Evolutionary conservation across 306 rosid genomes (phyloP).

Genomic region (Crataegus laevigata): DNA sequence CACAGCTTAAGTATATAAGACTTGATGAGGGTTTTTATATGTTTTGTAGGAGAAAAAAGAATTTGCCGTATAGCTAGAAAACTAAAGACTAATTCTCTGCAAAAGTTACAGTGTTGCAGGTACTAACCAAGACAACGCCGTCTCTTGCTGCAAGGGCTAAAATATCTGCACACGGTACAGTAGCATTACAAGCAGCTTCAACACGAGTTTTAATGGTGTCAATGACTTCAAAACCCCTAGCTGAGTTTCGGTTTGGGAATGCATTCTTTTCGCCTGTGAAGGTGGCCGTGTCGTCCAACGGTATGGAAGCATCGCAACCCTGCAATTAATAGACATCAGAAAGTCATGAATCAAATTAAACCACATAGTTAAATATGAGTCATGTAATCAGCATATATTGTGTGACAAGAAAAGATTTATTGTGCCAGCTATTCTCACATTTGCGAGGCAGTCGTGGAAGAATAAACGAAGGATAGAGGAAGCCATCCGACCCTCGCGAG

Average conservation of each 20-base stretch:
- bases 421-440: conserved; percentile 20
- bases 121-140: conserved; percentile 44
- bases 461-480: conserved; percentile 79
- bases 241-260: conserved; percentile 45
- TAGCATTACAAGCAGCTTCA: conserved; percentile 62
- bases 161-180: conserved; percentile 79
- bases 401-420: neutral
- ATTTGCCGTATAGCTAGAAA: no score
- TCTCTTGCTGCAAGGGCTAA: conserved; percentile 74
- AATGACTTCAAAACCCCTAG: conserved; percentile 64
- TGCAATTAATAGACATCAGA: neutral
- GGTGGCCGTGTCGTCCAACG: conserved; percentile 53
- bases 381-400: neutral
- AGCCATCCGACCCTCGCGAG: conserved; percentile 40
- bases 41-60: no score
- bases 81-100: neutral
- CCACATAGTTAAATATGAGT: neutral
- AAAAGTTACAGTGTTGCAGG: neutral
- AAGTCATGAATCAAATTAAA: no score
- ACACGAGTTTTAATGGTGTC: conserved; percentile 57
- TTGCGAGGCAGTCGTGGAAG: conserved; percentile 88
- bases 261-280: conserved; percentile 74
- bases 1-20: no score
- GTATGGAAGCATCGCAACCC: conserved; percentile 74
- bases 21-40: no score